Conservation (phyloP, 2,329 filamentous ascomycete species). For the Grosmannia serpens region DNA sequence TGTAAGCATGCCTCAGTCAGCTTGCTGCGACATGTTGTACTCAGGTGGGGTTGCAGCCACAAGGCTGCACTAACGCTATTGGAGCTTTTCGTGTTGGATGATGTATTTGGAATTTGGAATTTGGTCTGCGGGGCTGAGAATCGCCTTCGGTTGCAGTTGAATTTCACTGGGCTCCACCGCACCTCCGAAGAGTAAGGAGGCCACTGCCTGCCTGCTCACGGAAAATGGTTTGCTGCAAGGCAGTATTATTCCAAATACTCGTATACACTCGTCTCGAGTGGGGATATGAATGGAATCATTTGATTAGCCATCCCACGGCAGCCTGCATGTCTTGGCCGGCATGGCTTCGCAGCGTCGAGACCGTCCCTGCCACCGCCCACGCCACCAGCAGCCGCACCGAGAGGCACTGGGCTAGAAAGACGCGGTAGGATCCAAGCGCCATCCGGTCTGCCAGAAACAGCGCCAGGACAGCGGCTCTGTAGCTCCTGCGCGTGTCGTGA, state of each 20-base stretch:
- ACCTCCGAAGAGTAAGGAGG: too few species aligned
- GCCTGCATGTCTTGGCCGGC: background rate
- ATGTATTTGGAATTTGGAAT: background rate
- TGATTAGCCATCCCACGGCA: too few species aligned
- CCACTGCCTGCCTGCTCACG: too few species aligned
- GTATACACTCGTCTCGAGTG: too few species aligned
- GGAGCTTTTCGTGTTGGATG: background rate
- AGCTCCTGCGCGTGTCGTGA: slow-evolving; percentile 13
- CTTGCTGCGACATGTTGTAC: background rate
- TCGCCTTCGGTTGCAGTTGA: too few species aligned
- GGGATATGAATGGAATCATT: too few species aligned
- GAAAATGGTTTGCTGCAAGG: too few species aligned
- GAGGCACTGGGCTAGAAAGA: slow-evolving; percentile 22
- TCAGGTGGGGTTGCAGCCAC: background rate
- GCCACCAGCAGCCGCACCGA: slow-evolving; percentile 21
- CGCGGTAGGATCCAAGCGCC: slow-evolving; percentile 23
- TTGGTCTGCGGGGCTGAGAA: too few species aligned
- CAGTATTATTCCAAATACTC: too few species aligned
- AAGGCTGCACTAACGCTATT: background rate
- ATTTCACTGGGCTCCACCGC: too few species aligned
- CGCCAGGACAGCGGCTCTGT: slow-evolving; percentile 26
- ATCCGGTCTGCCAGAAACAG: slow-evolving; percentile 33
- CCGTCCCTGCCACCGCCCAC: slow-evolving; percentile 17
- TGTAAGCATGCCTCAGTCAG: background rate
- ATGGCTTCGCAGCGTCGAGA: background rate